Conservation (phyloP, 1,139 yeast genomes). For the Entelexis sorbosivorans region DNA sequence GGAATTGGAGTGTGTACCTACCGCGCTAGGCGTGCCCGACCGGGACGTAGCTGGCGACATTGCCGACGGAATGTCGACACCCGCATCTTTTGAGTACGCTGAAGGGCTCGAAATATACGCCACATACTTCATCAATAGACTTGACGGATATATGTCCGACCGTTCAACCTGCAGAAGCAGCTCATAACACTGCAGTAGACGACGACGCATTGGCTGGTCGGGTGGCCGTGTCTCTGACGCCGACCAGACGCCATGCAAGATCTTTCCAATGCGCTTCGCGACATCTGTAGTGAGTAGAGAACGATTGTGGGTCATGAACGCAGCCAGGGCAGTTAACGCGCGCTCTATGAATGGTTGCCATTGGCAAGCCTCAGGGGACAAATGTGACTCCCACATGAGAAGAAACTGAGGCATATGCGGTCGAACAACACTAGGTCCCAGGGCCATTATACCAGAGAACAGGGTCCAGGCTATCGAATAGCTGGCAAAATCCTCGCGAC, state of each 20-base stretch:
- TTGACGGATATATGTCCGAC: conserved; percentile 20
- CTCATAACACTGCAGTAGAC: conserved; percentile 32
- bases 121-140: conserved; percentile 21
- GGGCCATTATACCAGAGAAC: conserved; percentile 64
- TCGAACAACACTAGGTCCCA: conserved; percentile 52
- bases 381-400: conserved; percentile 69
- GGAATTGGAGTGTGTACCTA: background rate
- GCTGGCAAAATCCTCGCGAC: conserved; percentile 6
- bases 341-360: conserved; percentile 21
- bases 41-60: conserved; percentile 6
- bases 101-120: conserved; percentile 13
- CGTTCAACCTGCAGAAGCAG: conserved; percentile 23
- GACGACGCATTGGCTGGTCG: conserved; percentile 16
- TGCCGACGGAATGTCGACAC: conserved; percentile 17
- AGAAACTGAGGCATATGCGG: conserved; percentile 67
- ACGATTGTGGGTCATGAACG: conserved; percentile 31
- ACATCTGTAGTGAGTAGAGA: conserved; percentile 34
- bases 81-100: conserved; percentile 11
- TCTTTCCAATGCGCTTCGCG: conserved; percentile 29
- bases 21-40: background rate
- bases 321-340: conserved; percentile 31
- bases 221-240: conserved; percentile 21
- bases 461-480: conserved; percentile 50
- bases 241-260: conserved; percentile 30
- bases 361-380: conserved; percentile 35